A percentile compares a stretch with the other conserved stretches of the same genome.
phyloP scores from a whole-genome alignment of 2,329 filamentous ascomycete genomes.

The Fusarium newnesense region DNA sequence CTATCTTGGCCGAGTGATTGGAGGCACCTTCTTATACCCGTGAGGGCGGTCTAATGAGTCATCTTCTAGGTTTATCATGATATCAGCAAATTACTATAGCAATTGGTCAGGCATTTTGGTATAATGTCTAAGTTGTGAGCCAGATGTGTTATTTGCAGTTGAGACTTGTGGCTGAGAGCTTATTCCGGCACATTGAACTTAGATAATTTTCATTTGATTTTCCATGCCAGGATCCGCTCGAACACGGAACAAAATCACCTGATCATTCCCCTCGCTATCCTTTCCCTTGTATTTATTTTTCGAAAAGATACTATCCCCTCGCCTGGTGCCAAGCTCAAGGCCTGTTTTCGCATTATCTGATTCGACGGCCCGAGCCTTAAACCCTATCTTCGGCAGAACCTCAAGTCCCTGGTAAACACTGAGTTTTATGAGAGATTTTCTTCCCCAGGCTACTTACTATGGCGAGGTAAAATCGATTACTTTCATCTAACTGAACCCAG shows the following conservation, averaged over 20 bases:
- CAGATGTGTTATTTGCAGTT: no score
- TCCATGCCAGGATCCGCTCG: neutral
- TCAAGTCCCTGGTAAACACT: rapidly evolving
- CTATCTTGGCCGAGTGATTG: no score
- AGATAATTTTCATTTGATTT: neutral
- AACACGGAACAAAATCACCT: no score
- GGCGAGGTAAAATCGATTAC: rapidly evolving
- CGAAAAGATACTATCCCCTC: rapidly evolving
- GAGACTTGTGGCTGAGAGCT: no score
- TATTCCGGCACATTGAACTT: no score
- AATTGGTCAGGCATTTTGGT: no score
- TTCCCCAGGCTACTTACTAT: rapidly evolving
- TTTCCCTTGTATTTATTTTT: rapidly evolving
- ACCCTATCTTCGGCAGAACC: rapidly evolving
- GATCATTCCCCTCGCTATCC: rapidly evolving
- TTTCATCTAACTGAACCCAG: neutral
- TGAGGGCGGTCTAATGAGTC: no score
- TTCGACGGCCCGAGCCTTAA: neutral
- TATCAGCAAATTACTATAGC: no score
- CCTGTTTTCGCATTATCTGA: neutral
- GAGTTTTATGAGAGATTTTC: rapidly evolving
- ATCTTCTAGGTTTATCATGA: no score
- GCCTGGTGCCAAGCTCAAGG: neutral
- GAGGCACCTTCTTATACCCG: no score
- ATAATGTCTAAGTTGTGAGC: no score